Conservation (phyloP, 805 yeast genomes). For the Hemisphaericaspora nanyangensis region DNA sequence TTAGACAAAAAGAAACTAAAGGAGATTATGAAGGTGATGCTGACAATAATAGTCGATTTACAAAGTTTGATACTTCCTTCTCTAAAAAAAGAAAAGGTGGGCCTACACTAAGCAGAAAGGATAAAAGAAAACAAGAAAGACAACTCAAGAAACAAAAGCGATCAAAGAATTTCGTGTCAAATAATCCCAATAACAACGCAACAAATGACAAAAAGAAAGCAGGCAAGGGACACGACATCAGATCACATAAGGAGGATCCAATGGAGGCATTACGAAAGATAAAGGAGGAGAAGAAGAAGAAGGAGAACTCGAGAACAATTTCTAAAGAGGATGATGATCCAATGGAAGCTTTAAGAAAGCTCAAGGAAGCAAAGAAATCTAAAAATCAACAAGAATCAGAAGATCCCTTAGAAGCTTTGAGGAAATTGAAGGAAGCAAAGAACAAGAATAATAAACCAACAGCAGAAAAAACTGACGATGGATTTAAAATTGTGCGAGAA, state of each 20-base stretch:
- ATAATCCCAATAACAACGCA: too few species aligned
- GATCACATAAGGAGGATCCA: slow-evolving; percentile 9
- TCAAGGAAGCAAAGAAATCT: slow-evolving; percentile 9
- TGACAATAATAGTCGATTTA: slow-evolving; percentile 15
- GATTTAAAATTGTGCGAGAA: slow-evolving; percentile 22
- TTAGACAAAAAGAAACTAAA: slow-evolving; percentile 35
- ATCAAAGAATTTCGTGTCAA: slow-evolving; percentile 1
- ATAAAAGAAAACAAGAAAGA: slow-evolving; percentile 33
- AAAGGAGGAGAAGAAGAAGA: slow-evolving; percentile 6
- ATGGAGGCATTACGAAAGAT: slow-evolving; percentile 13
- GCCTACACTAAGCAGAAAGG: slow-evolving; percentile 26
- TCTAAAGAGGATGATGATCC: slow-evolving; percentile 10
- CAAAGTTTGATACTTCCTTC: slow-evolving; percentile 8
- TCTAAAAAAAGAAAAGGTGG: slow-evolving; percentile 20
- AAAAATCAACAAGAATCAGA: slow-evolving; percentile 7
- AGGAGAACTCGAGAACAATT: too few species aligned
- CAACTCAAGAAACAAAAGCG: slow-evolving; percentile 28
- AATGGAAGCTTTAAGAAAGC: slow-evolving; percentile 12
- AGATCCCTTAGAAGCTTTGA: slow-evolving; percentile 21
- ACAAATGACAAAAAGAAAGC: too few species aligned
- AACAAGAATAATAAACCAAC: not conserved
- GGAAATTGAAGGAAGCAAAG: slow-evolving; percentile 12
- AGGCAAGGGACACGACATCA: too few species aligned
- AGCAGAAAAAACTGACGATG: slow-evolving; percentile 8
- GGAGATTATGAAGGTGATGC: slow-evolving; percentile 41